Evolutionary conservation across 371 early-diverging fungal genomes (phyloP).

Genomic region (Smittium culicis): DNA sequence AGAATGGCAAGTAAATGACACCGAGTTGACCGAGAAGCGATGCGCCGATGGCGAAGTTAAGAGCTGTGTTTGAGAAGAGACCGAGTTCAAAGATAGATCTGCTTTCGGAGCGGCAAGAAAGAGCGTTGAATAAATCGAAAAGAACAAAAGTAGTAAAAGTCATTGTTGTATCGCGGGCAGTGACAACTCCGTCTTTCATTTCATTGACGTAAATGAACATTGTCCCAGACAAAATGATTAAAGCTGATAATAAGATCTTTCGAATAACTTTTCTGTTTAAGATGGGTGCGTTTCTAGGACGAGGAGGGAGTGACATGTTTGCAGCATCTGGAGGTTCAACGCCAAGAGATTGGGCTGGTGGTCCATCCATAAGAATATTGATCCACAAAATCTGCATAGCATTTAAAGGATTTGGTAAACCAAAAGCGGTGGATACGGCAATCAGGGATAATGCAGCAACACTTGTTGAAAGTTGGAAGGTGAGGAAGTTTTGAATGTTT

Average conservation of each 20-base stretch:
- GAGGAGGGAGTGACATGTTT: slow-evolving; percentile 86
- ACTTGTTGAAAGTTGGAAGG: slow-evolving; percentile 76
- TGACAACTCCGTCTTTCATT: slow-evolving; percentile 57
- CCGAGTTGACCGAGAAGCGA: slow-evolving; percentile 72
- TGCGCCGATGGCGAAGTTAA: slow-evolving; percentile 64
- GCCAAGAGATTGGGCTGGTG: slow-evolving; percentile 93
- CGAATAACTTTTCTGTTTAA: slow-evolving; percentile 53
- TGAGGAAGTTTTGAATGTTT: slow-evolving; percentile 95
- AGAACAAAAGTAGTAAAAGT: slow-evolving; percentile 93
- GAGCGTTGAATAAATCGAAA: slow-evolving; percentile 89
- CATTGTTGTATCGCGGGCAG: slow-evolving; percentile 81
- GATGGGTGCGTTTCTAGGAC: slow-evolving; percentile 74
- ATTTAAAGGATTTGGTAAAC: slow-evolving; percentile 91
- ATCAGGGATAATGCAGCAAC: slow-evolving; percentile 80
- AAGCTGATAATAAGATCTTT: slow-evolving; percentile 65
- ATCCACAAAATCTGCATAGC: slow-evolving; percentile 97
- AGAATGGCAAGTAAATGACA: slow-evolving; percentile 77
- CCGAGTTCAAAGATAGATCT: slow-evolving; percentile 70
- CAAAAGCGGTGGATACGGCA: slow-evolving; percentile 79
- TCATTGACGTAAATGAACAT: slow-evolving; percentile 65
- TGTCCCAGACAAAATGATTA: slow-evolving; percentile 75
- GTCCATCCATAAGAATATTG: slow-evolving; percentile 93
- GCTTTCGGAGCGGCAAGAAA: slow-evolving; percentile 74
- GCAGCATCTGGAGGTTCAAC: slow-evolving; percentile 91
- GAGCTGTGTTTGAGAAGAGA: slow-evolving; percentile 71